Base-by-base conservation (phyloP, 2,329 filamentous ascomycete species). In the Colletotrichum musae region DNA sequence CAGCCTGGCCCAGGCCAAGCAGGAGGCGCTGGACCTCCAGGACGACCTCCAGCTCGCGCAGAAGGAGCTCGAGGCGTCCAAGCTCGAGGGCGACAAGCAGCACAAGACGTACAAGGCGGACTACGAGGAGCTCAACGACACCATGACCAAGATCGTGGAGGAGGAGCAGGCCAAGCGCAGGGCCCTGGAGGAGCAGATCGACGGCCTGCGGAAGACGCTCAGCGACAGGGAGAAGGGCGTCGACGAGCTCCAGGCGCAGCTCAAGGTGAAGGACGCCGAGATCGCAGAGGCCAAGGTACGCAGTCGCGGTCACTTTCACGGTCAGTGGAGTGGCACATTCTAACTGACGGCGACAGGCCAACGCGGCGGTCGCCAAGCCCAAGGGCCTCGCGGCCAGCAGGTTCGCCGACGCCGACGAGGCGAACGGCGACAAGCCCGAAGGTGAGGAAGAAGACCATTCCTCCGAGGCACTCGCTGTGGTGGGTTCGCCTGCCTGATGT, bases 391-490 rank as follows among this genome's bases (percentile, higher is more conserved):
- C 85, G 26, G 83, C 85, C 56, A 90, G 87, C 79, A 83, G 84
- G 72, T 89, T 85, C 75, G 88, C 88, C 65, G 79, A 80, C 59
- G 77, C 76, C 58, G 79, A 81, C 57, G 78, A 77, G 53, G 77
- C 76, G 58, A 75, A 77, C 64, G 75, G 73, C 57, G 73, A 80
- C 73, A 78, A 80, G 64, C 77, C 76, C 57, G 86, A 86, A 87
- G 88, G 86, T 87, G 88, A 91, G 88, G 82, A 82, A 78, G 85
- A 88, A 75, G 89, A 91, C 78, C 83, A 88, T 83, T 89, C 88
- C 80, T 91, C 89, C 77, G 83, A 85, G 78, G 89, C 89, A 80
- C 84, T 91, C 81, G 89, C 89, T 83, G 88, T 87, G 89, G 89
- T 92, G 87, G 86, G 89, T 83, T 77, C 80, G 79, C 81, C 84